These are phyloP conservation scores for Penicillium lividum DNA, from an alignment of 495 filamentous ascomycete genomes.

Conservation along the genomic window DNA sequence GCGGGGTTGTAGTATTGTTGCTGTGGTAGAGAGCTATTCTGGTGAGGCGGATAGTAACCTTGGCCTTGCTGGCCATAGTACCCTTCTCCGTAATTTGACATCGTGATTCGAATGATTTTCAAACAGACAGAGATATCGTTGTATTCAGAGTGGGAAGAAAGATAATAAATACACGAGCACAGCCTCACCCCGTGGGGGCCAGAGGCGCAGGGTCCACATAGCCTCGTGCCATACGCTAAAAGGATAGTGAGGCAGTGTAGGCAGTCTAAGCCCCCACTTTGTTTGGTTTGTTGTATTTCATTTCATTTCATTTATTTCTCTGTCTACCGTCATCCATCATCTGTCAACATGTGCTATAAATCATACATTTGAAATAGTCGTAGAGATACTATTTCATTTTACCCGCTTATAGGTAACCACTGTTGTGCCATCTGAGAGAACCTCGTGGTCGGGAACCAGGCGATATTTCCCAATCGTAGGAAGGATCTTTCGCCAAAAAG, in stretches of 20 bases:
- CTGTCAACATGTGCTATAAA: too few species aligned
- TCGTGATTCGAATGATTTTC: not conserved
- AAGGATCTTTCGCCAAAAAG: constrained; percentile 14
- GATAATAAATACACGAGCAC: not conserved
- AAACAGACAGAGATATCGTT: too few species aligned
- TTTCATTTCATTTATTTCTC: too few species aligned
- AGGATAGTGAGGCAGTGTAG: too few species aligned
- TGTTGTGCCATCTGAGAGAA: constrained; percentile 20
- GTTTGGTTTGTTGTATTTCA: too few species aligned
- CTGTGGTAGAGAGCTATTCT: not conserved
- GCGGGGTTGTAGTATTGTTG: not conserved
- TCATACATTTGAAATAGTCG: too few species aligned
- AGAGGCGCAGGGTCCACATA: not conserved
- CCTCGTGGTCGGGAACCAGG: constrained; percentile 18
- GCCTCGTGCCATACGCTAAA: not conserved
- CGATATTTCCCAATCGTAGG: constrained; percentile 14
- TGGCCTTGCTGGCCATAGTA: constrained; percentile 4
- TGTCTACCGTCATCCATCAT: too few species aligned
- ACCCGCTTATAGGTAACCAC: constrained; percentile 22
- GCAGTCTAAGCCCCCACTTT: too few species aligned
- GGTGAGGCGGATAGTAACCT: constrained; percentile 1
- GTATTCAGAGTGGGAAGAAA: not conserved
- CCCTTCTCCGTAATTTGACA: not conserved
- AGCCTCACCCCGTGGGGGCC: not conserved
- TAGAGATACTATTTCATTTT: not conserved